Evolutionary conservation across 441 rosid species (phyloP).

Genomic region (Iberis amara): DNA sequence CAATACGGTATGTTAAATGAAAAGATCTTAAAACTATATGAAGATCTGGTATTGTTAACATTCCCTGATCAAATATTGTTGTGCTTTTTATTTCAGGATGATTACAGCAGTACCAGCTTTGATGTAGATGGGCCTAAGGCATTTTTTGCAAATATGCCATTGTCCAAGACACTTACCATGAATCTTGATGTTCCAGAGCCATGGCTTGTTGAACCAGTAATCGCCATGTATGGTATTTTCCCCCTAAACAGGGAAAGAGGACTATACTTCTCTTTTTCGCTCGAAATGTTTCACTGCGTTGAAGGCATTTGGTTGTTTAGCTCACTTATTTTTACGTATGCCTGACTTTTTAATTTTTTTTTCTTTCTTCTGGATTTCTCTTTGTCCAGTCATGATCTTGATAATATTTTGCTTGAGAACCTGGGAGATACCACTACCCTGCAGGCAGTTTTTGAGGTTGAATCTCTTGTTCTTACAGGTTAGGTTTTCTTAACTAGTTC

Average conservation of each 20-base stretch:
- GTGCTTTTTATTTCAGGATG: slow-evolving; percentile 60
- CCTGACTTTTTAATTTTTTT: slow-evolving; percentile 18
- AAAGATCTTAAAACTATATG: slow-evolving; percentile 14
- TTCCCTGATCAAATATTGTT: slow-evolving; percentile 31
- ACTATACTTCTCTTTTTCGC: slow-evolving; percentile 13
- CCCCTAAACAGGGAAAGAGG: slow-evolving; percentile 14
- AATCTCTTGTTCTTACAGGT: slow-evolving; percentile 98
- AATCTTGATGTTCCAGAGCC: slow-evolving; percentile 99
- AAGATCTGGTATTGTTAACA: slow-evolving; percentile 24
- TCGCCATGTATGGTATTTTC: slow-evolving; percentile 79
- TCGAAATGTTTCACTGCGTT: slow-evolving; percentile 1
- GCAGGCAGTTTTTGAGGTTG: slow-evolving; percentile 97
- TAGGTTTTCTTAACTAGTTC: slow-evolving; percentile 27
- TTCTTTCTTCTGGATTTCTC: slow-evolving; percentile 24
- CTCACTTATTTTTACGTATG: slow-evolving; percentile 10
- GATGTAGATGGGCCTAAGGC: slow-evolving; percentile 89
- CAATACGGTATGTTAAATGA: slow-evolving; percentile 49
- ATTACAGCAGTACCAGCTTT: slow-evolving; percentile 68
- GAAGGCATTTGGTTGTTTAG: slow-evolving; percentile 21
- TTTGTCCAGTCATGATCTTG: slow-evolving; percentile 84
- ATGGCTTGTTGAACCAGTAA: slow-evolving; percentile 96
- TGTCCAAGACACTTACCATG: slow-evolving; percentile 98
- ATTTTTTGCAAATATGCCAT: slow-evolving; percentile 93
- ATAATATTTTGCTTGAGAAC: slow-evolving; percentile 97
- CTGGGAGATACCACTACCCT: slow-evolving; percentile 94